phyloP scores from a whole-genome alignment of 805 yeast genomes.

The Saturnispora galanensis region DNA sequence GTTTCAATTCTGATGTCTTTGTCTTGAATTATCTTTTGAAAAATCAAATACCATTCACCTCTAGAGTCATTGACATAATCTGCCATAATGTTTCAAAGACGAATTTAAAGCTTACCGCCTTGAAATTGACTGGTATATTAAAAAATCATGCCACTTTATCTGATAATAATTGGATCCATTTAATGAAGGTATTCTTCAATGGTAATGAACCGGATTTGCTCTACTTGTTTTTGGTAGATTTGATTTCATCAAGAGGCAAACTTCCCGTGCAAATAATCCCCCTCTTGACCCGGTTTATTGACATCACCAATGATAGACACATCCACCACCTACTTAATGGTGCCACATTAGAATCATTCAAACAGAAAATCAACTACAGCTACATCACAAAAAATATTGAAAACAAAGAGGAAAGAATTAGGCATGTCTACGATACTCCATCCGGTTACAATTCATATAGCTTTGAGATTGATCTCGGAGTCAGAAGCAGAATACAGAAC shows the following conservation, averaged over 20 bases:
- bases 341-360: neutral
- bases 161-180: conserved; percentile 11
- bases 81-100: conserved; percentile 13
- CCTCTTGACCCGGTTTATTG: conserved; percentile 8
- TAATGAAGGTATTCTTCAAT: conserved; percentile 16
- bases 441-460: conserved; percentile 12
- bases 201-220: conserved; percentile 23
- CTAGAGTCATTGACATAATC: conserved; percentile 13
- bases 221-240: conserved; percentile 11
- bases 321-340: conserved; percentile 8
- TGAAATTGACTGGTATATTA: conserved; percentile 11
- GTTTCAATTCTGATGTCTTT: conserved; percentile 14
- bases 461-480: conserved; percentile 10
- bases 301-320: conserved; percentile 12
- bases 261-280: conserved; percentile 2
- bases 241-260: conserved; percentile 8
- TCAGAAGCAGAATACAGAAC: neutral
- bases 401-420: conserved; percentile 12
- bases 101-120: conserved; percentile 16
- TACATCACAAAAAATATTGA: conserved; percentile 11
- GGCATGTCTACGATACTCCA: conserved; percentile 5
- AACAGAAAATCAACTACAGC: conserved; percentile 10
- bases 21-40: conserved; percentile 10
- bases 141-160: conserved; percentile 7
- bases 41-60: conserved; percentile 7